Evolutionary conservation across 129 eudicot genomes (phyloP).

Genomic region (Chrysanthemum makinoi): DNA sequence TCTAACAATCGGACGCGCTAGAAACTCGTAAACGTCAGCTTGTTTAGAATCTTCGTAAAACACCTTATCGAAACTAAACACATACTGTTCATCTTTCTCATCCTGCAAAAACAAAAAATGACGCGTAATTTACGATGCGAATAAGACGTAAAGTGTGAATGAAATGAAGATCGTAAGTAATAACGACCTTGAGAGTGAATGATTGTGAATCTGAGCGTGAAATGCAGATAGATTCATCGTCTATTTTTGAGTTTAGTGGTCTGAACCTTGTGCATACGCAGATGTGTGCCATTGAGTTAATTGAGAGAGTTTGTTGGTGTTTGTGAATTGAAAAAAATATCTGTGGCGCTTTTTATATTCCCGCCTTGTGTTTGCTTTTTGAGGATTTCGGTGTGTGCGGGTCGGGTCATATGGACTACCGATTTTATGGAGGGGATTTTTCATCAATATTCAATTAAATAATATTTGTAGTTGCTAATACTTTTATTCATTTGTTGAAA

Average conservation of each 20-base stretch:
- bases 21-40: constrained; percentile 64
- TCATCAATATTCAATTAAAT: too few species aligned
- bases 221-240: constrained; percentile 52
- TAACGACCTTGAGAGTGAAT: constrained; percentile 66
- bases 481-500: too few species aligned
- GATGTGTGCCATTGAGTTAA: constrained; percentile 46
- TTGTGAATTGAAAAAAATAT: neutral
- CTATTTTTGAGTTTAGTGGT: constrained; percentile 53
- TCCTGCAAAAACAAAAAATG: constrained; percentile 45
- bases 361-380: neutral
- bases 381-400: neutral
- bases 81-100: constrained; percentile 66
- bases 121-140: too few species aligned
- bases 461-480: too few species aligned
- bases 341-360: neutral
- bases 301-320: neutral
- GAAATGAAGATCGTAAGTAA: neutral
- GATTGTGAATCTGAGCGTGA: constrained; percentile 51
- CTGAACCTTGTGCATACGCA: constrained; percentile 76
- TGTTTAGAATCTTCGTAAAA: constrained; percentile 81
- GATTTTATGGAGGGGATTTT: too few species aligned
- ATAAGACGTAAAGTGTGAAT: neutral
- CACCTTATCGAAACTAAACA: constrained; percentile 71
- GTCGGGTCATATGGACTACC: neutral
- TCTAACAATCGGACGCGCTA: constrained; percentile 69